Conservation (phyloP, 495 filamentous ascomycete genomes). For the Lichenothelia convexa region DNA sequence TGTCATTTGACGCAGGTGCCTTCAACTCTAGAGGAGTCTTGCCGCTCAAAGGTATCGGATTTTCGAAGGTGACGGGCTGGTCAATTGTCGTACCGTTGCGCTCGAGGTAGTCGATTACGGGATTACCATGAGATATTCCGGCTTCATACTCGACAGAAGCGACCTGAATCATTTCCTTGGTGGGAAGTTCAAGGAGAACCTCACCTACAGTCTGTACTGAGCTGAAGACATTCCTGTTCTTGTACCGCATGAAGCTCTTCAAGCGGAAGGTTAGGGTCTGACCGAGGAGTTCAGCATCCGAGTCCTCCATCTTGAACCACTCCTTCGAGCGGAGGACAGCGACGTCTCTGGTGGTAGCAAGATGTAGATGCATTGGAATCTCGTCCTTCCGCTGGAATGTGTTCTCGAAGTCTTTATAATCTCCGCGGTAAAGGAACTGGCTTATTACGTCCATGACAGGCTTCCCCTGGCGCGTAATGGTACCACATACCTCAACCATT, state of each 20-base stretch:
- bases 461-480: conserved; percentile 67
- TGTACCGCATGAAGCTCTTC: conserved; percentile 76
- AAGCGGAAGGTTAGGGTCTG: conserved; percentile 95
- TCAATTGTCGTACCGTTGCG: conserved; percentile 85
- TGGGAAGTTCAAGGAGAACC: conserved; percentile 86
- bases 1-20: conserved; percentile 94
- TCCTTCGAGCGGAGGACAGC: conserved; percentile 89
- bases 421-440: conserved; percentile 90
- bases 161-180: conserved; percentile 91
- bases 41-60: conserved; percentile 84
- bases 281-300: conserved; percentile 65
- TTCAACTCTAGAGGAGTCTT: conserved; percentile 73
- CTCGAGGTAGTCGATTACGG: conserved; percentile 88
- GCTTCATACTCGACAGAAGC: conserved; percentile 89
- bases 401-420: conserved; percentile 85
- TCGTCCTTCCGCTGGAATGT: conserved; percentile 96
- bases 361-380: conserved; percentile 84
- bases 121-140: conserved; percentile 80
- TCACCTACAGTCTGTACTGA: conserved; percentile 83
- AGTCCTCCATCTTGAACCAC: conserved; percentile 77
- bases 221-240: conserved; percentile 86
- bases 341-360: conserved; percentile 71
- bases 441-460: conserved; percentile 98
- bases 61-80: conserved; percentile 93
- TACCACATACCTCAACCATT: conserved; percentile 98